Evolutionary conservation across 495 filamentous ascomycete species (phyloP).

Genomic region (Letharia lupina): DNA sequence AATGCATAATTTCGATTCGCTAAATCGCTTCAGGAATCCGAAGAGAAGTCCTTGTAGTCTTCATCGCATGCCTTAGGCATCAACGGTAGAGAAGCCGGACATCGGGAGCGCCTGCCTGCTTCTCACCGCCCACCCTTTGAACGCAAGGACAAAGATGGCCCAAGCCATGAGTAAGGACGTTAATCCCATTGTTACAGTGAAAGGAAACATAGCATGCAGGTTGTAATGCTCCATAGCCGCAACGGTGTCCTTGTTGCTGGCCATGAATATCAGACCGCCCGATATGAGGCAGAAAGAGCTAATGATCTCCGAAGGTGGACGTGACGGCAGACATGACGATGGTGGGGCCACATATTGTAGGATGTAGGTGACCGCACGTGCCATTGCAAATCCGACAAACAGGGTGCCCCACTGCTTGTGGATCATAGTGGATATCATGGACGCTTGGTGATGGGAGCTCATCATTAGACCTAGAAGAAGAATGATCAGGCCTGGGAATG

Average conservation of each 20-base stretch:
- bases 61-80: not conserved
- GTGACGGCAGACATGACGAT: slow-evolving; percentile 68
- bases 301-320: slow-evolving; percentile 86
- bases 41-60: not conserved
- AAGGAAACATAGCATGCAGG: slow-evolving; percentile 80
- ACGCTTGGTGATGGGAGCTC: slow-evolving; percentile 80
- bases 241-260: slow-evolving; percentile 69
- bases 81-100: not conserved
- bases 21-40: not conserved
- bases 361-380: slow-evolving; percentile 72
- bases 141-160: slow-evolving; percentile 64
- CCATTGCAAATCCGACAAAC: slow-evolving; percentile 70
- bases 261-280: slow-evolving; percentile 89
- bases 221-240: slow-evolving; percentile 65
- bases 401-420: slow-evolving; percentile 92
- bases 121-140: slow-evolving; percentile 77
- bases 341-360: slow-evolving; percentile 75
- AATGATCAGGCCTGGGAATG: slow-evolving; percentile 79
- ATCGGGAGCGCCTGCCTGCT: not conserved
- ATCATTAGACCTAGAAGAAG: slow-evolving; percentile 88
- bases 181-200: slow-evolving; percentile 81
- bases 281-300: slow-evolving; percentile 78
- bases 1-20: slow-evolving; percentile 1
- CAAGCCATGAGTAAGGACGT: slow-evolving; percentile 81
- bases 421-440: slow-evolving; percentile 81